Conservation (phyloP, 352 stramenopile species). For the Pythium dissotocum region DNA sequence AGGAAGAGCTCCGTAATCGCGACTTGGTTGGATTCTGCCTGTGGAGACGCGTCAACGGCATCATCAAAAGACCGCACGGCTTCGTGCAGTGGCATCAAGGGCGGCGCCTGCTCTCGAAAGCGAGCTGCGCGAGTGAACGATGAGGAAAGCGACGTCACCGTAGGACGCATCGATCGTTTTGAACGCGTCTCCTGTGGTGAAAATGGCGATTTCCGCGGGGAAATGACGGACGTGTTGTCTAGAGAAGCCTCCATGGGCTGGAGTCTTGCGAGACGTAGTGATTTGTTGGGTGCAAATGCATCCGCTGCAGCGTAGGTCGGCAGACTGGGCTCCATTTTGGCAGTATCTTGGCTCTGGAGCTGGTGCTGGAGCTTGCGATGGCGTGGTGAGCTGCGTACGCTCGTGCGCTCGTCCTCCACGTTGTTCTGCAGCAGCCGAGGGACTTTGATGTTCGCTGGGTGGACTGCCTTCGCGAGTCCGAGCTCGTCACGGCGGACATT, state of each 20-base stretch:
- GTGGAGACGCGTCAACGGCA: slow-evolving; percentile 48
- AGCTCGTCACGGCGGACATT: slow-evolving; percentile 9
- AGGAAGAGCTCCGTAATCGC: slow-evolving; percentile 63
- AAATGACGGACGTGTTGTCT: background rate
- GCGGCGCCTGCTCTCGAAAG: slow-evolving; percentile 1
- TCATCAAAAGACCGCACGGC: slow-evolving; percentile 56
- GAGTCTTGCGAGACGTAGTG: slow-evolving; percentile 35
- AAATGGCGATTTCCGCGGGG: background rate
- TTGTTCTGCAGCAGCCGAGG: slow-evolving; percentile 3
- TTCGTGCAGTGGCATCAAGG: slow-evolving; percentile 47
- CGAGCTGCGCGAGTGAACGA: slow-evolving; percentile 4
- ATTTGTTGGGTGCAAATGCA: slow-evolving; percentile 46
- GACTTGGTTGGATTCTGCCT: slow-evolving; percentile 51
- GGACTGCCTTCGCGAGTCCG: slow-evolving; percentile 18
- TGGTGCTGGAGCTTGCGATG: slow-evolving; percentile 17
- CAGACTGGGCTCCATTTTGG: background rate
- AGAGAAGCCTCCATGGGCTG: background rate
- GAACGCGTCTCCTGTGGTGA: background rate
- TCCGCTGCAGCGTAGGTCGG: slow-evolving; percentile 18
- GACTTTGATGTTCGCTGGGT: slow-evolving; percentile 19
- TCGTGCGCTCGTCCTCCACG: background rate
- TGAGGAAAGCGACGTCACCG: background rate
- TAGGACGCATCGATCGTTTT: background rate
- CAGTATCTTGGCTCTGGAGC: slow-evolving; percentile 13
- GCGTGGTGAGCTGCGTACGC: slow-evolving; percentile 7